These are phyloP conservation scores for Phytophthora europaea DNA, from an alignment of 352 stramenopile genomes.

Conservation along the genomic window DNA sequence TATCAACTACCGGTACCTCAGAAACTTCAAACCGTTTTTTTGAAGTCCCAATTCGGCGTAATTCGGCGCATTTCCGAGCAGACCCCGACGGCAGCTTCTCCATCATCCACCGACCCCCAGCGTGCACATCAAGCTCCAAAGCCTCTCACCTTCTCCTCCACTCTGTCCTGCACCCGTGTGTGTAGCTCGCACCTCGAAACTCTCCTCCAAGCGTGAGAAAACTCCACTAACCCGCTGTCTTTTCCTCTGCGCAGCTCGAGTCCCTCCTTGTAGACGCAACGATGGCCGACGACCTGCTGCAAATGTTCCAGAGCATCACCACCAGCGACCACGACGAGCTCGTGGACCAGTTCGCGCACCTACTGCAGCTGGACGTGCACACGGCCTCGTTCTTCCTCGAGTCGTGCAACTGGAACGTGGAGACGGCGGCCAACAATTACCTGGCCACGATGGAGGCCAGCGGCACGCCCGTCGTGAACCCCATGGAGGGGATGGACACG, in stretches of 20 bases:
- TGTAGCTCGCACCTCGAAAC: not conserved
- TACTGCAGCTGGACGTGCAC: constrained; percentile 74
- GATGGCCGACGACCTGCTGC: constrained; percentile 86
- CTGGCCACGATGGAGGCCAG: constrained; percentile 70
- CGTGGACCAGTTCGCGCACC: constrained; percentile 83
- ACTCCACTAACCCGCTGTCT: not conserved
- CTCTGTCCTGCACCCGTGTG: constrained; percentile 16
- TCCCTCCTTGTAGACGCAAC: constrained; percentile 3
- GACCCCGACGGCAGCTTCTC: constrained; percentile 15
- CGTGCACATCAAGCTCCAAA: not conserved
- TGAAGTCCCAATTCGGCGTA: constrained; percentile 5
- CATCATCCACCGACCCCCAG: not conserved
- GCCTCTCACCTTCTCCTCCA: not conserved
- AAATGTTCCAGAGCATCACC: constrained; percentile 91
- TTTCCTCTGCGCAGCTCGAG: not conserved
- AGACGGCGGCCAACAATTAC: constrained; percentile 88
- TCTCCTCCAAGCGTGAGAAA: not conserved
- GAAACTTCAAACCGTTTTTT: constrained; percentile 9
- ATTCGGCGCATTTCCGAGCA: constrained; percentile 1
- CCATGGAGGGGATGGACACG: constrained; percentile 39
- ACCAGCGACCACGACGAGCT: constrained; percentile 88
- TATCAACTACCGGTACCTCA: not conserved
- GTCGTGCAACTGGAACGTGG: constrained; percentile 91
- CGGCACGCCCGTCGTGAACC: constrained; percentile 14
- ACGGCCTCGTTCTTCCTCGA: constrained; percentile 89